These are phyloP conservation scores for Rhodotorula sp. DNA, from an alignment of 1,284 basidiomycete genomes.

Conservation along the genomic window DNA sequence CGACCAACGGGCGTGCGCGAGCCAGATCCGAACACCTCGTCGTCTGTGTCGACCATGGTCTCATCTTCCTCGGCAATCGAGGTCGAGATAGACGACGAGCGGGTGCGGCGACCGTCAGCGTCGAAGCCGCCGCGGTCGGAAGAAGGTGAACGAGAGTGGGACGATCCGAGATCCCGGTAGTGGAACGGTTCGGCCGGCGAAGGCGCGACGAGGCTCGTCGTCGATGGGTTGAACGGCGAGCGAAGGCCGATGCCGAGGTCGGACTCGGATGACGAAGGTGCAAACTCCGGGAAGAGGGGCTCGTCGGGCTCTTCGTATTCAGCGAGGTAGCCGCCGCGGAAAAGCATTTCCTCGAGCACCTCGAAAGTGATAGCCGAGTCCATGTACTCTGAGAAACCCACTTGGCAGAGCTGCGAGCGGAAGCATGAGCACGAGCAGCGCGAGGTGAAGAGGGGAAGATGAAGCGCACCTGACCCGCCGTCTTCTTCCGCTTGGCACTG, in stretches of 20 bases:
- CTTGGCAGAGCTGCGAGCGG: constrained; percentile 46
- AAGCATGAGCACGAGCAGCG: not conserved
- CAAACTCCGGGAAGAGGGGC: constrained; percentile 19
- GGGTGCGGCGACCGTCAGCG: not conserved
- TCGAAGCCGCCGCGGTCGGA: constrained; percentile 8
- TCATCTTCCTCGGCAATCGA: constrained; percentile 29
- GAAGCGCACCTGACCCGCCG: not conserved
- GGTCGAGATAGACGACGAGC: constrained; percentile 23
- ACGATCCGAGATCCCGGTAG: constrained; percentile 31
- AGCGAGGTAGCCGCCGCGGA: constrained; percentile 62
- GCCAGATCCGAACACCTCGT: constrained; percentile 12
- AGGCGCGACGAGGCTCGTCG: not conserved
- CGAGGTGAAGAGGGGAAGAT: not conserved
- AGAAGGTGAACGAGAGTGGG: constrained; percentile 33
- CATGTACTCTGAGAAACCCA: constrained; percentile 96
- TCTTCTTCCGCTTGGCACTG: not conserved
- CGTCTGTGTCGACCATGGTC: constrained; percentile 31
- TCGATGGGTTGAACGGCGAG: not conserved
- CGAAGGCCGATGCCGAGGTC: constrained; percentile 10
- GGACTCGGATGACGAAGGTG: constrained; percentile 23
- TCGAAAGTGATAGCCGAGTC: constrained; percentile 79
- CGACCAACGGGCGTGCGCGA: constrained; percentile 14
- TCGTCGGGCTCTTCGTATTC: constrained; percentile 39
- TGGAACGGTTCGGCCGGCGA: constrained; percentile 27
- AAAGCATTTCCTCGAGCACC: constrained; percentile 80